Conservation (phyloP, 2,329 filamentous ascomycete species). For the Penicillium sp. region DNA sequence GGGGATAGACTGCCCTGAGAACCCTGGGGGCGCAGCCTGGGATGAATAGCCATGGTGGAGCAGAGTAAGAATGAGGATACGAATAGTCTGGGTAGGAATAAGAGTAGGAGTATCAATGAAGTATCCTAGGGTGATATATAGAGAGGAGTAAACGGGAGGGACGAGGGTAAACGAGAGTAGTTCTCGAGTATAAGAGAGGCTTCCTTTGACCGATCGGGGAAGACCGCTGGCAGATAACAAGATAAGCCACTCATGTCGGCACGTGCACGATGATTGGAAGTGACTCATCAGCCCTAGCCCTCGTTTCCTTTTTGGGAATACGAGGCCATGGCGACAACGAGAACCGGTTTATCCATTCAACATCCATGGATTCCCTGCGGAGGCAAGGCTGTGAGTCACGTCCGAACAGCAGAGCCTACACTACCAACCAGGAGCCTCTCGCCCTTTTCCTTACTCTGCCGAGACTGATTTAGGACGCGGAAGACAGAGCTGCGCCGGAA, state of each 20-base stretch:
- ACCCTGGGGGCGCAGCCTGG: conserved; percentile 34
- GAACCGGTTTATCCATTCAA: not conserved
- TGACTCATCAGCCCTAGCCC: conserved; percentile 26
- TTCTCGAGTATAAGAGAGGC: too few relatives aligned
- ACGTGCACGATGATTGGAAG: conserved; percentile 32
- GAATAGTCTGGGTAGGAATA: not conserved
- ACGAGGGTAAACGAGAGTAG: conserved; percentile 15
- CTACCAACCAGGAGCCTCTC: too few relatives aligned
- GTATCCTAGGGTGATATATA: not conserved
- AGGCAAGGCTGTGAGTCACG: conserved; percentile 21
- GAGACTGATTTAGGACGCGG: too few relatives aligned
- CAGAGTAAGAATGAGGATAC: not conserved
- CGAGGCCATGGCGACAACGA: not conserved
- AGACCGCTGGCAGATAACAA: conserved; percentile 15
- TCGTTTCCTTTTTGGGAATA: conserved; percentile 18
- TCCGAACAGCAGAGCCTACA: conserved; percentile 4
- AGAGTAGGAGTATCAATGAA: not conserved
- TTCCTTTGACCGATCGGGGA: not conserved
- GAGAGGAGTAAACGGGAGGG: not conserved
- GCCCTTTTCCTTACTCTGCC: too few relatives aligned
- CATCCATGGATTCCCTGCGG: not conserved
- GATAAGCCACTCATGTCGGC: conserved; percentile 22
- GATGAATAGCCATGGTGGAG: conserved; percentile 48
- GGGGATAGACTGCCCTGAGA: conserved; percentile 35
- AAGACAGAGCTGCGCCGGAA: too few relatives aligned